Base-by-base conservation (phyloP, 148 eudicot species). In the Fagopyrum homotropicum region DNA sequence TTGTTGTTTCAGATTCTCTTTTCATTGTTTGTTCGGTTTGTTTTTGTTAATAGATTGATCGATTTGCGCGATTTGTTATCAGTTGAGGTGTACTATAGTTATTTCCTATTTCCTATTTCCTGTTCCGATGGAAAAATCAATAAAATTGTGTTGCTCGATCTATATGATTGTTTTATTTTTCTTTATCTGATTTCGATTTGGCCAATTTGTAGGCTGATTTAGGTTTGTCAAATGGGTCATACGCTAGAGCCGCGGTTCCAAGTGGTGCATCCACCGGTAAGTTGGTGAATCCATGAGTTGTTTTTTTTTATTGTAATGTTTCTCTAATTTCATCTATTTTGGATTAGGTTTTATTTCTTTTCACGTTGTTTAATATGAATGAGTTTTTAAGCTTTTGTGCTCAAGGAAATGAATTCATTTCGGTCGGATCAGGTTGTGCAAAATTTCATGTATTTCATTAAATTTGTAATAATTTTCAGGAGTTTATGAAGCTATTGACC, bases 181-280 rank as follows among this genome's bases (percentile, higher is more conserved):
- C 45, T 46, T 69, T 16, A 19, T 22, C 1, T 63, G n/a, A 26
- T 9, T 7, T 11, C 9, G 26, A 73, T 51, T 19, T 26, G 49
- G 56, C 55, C 6, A 10, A 43, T 73, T 15, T 49, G 59, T 73
- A 95, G 99, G 92, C 91, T 63, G 99, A 95, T 86, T 70, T 90
- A 17, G 77, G 76, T 77, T 79, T 89, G 45, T 80, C 83, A 8
- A 86, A 90, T 64, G 98, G 97, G 45, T 70, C 79, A 45, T 79
- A 15, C 47, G 96, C 89, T 45, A 90, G 93, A 77, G 98, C 98
- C 49, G 97, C 98, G 77, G 98, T 95, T 75, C 98, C 98, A 17
- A 95, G 98, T 82, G 98, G 98, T 73, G 98, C 98, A 80, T 95
- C 98, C 76, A 95, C 98, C 40, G 98, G 99, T 95, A 79, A 82